Conservation (phyloP, 1,284 basidiomycete species). For the Phellinidium pouzarii region DNA sequence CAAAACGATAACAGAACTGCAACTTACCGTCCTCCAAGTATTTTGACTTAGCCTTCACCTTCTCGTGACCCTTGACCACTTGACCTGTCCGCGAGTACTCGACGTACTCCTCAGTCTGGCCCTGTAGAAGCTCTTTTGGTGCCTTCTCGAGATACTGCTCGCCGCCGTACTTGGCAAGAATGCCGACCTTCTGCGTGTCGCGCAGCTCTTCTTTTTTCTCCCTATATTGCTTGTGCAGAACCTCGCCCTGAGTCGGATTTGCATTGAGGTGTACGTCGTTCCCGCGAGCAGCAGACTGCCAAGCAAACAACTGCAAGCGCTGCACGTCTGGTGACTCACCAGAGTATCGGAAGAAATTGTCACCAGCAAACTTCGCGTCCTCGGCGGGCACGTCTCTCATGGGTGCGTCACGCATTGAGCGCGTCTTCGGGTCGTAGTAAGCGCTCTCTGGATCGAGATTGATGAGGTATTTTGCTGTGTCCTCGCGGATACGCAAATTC, state of each 20-base stretch:
- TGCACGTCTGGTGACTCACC: constrained; percentile 92
- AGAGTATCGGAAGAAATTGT: constrained; percentile 89
- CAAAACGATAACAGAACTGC: neutral
- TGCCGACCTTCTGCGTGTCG: constrained; percentile 80
- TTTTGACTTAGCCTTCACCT: constrained; percentile 79
- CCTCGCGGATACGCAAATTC: constrained; percentile 97
- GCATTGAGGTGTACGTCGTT: constrained; percentile 95
- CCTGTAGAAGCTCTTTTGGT: constrained; percentile 84
- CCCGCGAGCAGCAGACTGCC: constrained; percentile 90
- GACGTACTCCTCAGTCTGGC: constrained; percentile 96
- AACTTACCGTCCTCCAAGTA: constrained; percentile 89
- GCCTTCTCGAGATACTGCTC: constrained; percentile 86
- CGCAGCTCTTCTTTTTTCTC: constrained; percentile 90
- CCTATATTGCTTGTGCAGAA: constrained; percentile 85
- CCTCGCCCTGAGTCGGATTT: constrained; percentile 92
- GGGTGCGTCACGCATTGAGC: constrained; percentile 98
- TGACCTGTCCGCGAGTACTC: constrained; percentile 94
- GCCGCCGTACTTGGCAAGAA: constrained; percentile 89
- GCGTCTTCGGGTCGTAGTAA: constrained; percentile 99
- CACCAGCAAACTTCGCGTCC: constrained; percentile 91
- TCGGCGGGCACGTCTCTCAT: constrained; percentile 70
- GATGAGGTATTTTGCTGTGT: constrained; percentile 98
- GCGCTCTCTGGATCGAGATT: constrained; percentile 94
- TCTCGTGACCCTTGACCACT: constrained; percentile 88
- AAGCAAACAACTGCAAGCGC: constrained; percentile 91